Base-by-base conservation (phyloP, 2,329 filamentous ascomycete species). In the Hymenoscyphus albidus region DNA sequence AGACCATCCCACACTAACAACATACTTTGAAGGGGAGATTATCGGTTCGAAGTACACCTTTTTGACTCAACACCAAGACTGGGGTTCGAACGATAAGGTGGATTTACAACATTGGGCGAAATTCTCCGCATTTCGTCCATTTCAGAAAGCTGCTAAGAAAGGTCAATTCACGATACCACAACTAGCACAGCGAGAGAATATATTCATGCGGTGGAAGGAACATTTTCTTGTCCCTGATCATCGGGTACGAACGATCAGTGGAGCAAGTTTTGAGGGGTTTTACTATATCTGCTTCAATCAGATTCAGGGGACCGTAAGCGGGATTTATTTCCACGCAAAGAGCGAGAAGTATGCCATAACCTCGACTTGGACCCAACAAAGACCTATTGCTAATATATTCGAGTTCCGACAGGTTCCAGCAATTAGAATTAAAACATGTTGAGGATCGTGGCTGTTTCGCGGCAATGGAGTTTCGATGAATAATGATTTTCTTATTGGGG, bases 271-370 rank as follows among this genome's bases (percentile, higher is more conserved):
- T 66, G 95, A 99, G 75, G 95, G 95, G 0, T 99, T 99, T 76
- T 99, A 98, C 77, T 99, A 99, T 75, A 98, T 99, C 70, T 97
- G 93, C 80, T 98, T 98, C 80, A 97, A 98, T 77, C 94, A 98
- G 78, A 81, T 92, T 59, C 85, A 88, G 68, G 95, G 94, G 7
- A 88, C 85, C 68, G 90, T 99, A 51, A 93, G 88, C 74, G 95
- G 95, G 18, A 97, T 98, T 65, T 99, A 99, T 78, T 99, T 97
- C 77, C 95, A 99, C 79, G 91, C 92, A 13, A 97, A 96, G 80
- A 98, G 93, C 79, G 94, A 98, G 80, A 97, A 94, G 92, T 97
- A 79, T 79, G 90, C 85, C 59, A 55, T 14, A 40, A 5, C n/a
- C 35, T 35, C 10, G 40, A 27, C 51, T 27, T 62, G 14, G 32